Conservation (phyloP, 495 filamentous ascomycete species). For the Cercophora samala region DNA sequence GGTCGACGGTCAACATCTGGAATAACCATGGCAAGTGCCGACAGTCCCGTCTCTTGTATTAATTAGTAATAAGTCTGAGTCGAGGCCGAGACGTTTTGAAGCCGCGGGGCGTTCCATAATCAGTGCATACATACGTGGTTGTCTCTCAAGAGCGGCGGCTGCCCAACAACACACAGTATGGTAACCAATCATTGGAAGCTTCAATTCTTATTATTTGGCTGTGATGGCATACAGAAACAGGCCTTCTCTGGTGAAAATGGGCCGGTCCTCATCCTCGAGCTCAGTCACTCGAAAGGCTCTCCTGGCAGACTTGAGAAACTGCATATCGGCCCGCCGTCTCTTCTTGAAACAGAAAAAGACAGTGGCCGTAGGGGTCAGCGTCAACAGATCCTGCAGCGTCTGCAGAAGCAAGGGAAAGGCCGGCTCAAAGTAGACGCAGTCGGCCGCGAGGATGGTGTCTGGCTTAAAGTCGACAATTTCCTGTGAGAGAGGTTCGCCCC, state of each 20-base stretch:
- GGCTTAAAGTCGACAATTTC: constrained; percentile 52
- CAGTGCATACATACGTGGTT: background rate
- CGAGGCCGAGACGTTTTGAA: too few species aligned
- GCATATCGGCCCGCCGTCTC: constrained; percentile 70
- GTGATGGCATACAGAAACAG: constrained; percentile 63
- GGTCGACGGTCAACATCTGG: background rate
- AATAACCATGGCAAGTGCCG: background rate
- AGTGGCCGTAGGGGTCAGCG: constrained; percentile 51
- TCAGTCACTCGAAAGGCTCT: constrained; percentile 64
- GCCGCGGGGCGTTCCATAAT: too few species aligned
- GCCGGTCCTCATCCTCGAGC: constrained; percentile 59
- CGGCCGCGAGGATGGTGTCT: constrained; percentile 83
- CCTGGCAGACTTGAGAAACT: constrained; percentile 64
- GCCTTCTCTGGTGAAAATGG: constrained; percentile 56
- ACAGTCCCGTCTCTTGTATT: background rate
- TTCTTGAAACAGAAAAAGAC: constrained; percentile 97
- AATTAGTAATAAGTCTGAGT: too few species aligned
- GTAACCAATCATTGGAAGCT: background rate
- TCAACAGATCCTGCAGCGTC: constrained; percentile 66
- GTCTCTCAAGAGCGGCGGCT: background rate
- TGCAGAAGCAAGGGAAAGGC: constrained; percentile 81
- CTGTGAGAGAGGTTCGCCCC: constrained; percentile 54
- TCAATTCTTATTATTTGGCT: constrained; percentile 9
- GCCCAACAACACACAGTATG: background rate
- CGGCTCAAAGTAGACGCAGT: constrained; percentile 97